These are phyloP conservation scores for Westerdykella aurantiaca DNA, from an alignment of 2,329 filamentous ascomycete genomes.

Conservation along the genomic window DNA sequence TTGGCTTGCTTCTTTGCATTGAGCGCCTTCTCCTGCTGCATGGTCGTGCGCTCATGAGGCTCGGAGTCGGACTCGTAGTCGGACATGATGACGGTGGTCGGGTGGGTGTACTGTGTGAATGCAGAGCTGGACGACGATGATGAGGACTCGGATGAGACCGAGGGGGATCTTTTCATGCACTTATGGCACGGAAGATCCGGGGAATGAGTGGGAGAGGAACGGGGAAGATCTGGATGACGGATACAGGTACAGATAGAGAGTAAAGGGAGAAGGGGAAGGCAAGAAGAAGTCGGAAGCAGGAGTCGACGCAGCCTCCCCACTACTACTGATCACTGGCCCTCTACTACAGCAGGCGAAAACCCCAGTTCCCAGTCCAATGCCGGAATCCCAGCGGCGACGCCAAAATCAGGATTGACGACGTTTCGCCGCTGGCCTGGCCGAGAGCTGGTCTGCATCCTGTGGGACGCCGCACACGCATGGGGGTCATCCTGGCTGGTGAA, in stretches of 20 bases:
- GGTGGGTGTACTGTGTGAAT: not conserved
- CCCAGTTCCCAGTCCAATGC: too few species aligned
- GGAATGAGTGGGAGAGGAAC: not conserved
- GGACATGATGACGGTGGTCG: conserved; percentile 21
- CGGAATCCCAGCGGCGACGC: too few species aligned
- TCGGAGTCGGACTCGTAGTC: conserved; percentile 30
- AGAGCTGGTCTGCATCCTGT: too few species aligned
- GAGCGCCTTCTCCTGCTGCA: conserved; percentile 44
- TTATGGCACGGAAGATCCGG: not conserved
- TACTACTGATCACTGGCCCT: too few species aligned
- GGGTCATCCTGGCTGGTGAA: conserved; percentile 1
- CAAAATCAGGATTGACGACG: too few species aligned
- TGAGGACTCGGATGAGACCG: not conserved
- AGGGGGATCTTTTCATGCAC: not conserved
- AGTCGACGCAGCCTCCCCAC: too few species aligned
- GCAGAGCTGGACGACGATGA: conserved; percentile 4
- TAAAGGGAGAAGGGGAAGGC: not conserved
- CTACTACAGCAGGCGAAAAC: too few species aligned
- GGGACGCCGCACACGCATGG: not conserved
- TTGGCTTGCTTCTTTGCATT: conserved; percentile 38
- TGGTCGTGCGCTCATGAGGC: conserved; percentile 38
- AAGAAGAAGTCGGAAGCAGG: not conserved
- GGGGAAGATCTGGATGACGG: conserved; percentile 3
- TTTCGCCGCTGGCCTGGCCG: too few species aligned
- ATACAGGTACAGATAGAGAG: conserved; percentile 1